phyloP scores from a whole-genome alignment of 108 stramenopile species.

The Mayamaea pseudoterrestris region DNA sequence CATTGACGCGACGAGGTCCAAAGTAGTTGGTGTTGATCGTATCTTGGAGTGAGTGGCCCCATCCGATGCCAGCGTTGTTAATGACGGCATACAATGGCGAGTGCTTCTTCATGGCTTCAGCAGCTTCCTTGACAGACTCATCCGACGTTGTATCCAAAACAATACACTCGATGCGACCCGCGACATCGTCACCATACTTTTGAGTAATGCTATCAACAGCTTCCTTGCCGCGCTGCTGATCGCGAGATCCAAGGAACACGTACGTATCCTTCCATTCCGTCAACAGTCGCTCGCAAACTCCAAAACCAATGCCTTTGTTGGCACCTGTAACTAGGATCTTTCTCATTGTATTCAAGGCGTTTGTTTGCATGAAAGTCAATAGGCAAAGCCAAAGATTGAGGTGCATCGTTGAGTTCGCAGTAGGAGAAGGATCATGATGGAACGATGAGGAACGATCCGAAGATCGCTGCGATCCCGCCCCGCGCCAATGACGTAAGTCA shows the following conservation, averaged over 20 bases:
- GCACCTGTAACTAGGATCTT: conserved; percentile 31
- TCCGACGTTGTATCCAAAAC: conserved; percentile 27
- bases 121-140: conserved; percentile 31
- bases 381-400: no score
- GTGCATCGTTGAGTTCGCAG: no score
- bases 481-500: no score
- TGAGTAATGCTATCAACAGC: conserved; percentile 28
- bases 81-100: conserved; percentile 32
- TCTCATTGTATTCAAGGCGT: conserved; percentile 9
- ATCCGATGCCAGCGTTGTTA: conserved; percentile 55
- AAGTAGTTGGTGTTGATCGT: conserved; percentile 38
- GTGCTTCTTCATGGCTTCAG: background rate
- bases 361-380: no score
- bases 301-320: conserved; percentile 45
- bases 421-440: no score
- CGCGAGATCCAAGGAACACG: conserved; percentile 37
- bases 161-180: conserved; percentile 24
- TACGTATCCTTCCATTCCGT: conserved; percentile 29
- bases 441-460: no score
- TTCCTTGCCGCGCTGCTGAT: conserved; percentile 15
- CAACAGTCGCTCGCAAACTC: conserved; percentile 36
- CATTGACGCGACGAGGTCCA: conserved; percentile 40
- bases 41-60: conserved; percentile 7
- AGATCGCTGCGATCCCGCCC: no score
- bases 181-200: background rate